Base-by-base conservation (phyloP, 2,329 filamentous ascomycete species). In the Hirsutella rhossiliensis region DNA sequence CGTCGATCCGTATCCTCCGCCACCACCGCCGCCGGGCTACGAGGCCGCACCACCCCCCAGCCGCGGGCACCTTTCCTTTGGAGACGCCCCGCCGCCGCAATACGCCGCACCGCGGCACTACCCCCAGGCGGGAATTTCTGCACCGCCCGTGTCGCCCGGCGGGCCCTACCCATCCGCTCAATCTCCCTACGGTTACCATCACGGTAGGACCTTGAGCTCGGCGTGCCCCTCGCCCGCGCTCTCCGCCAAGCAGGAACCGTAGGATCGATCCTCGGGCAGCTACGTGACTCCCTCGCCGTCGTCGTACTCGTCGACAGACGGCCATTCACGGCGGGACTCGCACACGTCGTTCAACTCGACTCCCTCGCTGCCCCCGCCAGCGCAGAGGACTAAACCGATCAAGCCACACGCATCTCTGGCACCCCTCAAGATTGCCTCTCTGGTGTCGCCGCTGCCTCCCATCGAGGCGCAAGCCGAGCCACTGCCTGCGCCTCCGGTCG, bases 1-100 rank as follows among this genome's bases (percentile, higher is more conserved):
- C n/a, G 62, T 64, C 12, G 73, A 74, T 28, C 65, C 68, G 36
- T 67, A 69, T 42, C 52, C 55, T 18, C 45, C 51, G 50, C 66
- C 48, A 34, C 61, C 67, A 18, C 54, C 60, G 1, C 64, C 65
- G 27, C 58, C 65, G 42, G 48, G 52, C 2, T 64, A 63, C 46
- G 58, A 63, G 13, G 43, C 53, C n/a, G 45, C 51, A 17, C 55
- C 51, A 48, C 49, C 57, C 11, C 36, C 55, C 3, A 45, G 40
- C 20, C 47, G 44, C 38, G 55, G 60, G 3, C 63, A 65, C 43
- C 49, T 66, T 23, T 56, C 55, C 1, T 66, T 65, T 32, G 61
- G 62, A 37, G 59, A 62, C n/a, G 45, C 52, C 12, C 53, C 51
- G 18, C 49, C 48, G 45, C 53, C 58, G 54, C 51, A 70, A 52